A percentile compares a stretch with the other conserved stretches of the same genome.
Conservation (phyloP, 2,329 filamentous ascomycete genomes). For the Epichloe uncinata region DNA sequence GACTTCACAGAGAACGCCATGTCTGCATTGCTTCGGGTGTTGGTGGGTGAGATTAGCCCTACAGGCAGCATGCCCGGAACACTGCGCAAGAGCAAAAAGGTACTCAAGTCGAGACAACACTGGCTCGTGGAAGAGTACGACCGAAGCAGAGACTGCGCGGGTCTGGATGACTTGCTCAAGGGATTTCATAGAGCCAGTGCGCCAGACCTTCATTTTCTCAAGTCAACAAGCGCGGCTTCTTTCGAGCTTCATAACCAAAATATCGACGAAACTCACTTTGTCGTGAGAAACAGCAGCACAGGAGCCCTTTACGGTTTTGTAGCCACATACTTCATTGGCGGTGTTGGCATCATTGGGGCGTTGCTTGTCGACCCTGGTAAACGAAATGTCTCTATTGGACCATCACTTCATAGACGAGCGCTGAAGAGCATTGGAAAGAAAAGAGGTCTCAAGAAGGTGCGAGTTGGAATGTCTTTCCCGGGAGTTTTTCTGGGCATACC, state of each 20-base stretch:
- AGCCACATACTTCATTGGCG: slow-evolving; percentile 68
- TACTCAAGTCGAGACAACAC: slow-evolving; percentile 78
- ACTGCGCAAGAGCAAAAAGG: slow-evolving; percentile 74
- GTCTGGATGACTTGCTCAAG: slow-evolving; percentile 62
- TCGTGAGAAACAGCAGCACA: slow-evolving; percentile 87
- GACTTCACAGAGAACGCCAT: slow-evolving; percentile 92
- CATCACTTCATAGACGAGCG: slow-evolving; percentile 77
- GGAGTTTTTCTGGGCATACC: slow-evolving; percentile 82
- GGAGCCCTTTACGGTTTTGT: slow-evolving; percentile 86
- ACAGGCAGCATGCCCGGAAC: slow-evolving; percentile 55
- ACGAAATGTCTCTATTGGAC: slow-evolving; percentile 78
- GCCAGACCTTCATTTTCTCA: slow-evolving; percentile 55
- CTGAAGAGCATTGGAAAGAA: slow-evolving; percentile 60
- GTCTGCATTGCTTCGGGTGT: slow-evolving; percentile 65
- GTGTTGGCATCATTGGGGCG: slow-evolving; percentile 63
- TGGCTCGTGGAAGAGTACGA: slow-evolving; percentile 91
- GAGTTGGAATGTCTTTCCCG: slow-evolving; percentile 68
- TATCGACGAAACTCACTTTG: slow-evolving; percentile 73
- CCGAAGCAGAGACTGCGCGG: slow-evolving; percentile 59
- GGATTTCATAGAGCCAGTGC: slow-evolving; percentile 53
- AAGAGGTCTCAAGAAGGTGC: slow-evolving; percentile 62
- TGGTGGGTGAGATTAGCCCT: slow-evolving; percentile 62
- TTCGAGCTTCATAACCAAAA: slow-evolving; percentile 61
- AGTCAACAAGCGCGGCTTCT: slow-evolving; percentile 54
- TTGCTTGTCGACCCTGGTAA: slow-evolving; percentile 83